Conservation (phyloP, 257 asterid genomes). For the Solanum raphanifolium region DNA sequence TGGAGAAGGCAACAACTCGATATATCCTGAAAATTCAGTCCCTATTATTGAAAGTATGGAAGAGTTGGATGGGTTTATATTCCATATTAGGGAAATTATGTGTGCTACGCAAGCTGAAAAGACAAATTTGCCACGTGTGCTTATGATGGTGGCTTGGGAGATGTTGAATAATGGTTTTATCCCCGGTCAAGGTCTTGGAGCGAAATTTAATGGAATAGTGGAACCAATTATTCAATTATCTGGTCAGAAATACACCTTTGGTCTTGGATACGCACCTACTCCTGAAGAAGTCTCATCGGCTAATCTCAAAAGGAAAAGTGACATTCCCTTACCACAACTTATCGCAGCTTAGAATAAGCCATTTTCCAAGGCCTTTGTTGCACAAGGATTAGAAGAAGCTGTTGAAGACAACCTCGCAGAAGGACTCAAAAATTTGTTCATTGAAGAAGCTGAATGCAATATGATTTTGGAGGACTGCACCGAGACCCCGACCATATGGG, state of each 20-base stretch:
- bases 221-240: background rate
- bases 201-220: background rate
- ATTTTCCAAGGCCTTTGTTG: background rate
- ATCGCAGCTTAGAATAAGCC: background rate
- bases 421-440: background rate
- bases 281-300: background rate
- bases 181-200: background rate
- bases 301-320: background rate
- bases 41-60: too few species aligned
- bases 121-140: too few species aligned
- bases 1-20: too few species aligned
- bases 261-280: background rate
- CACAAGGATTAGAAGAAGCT: background rate
- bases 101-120: too few species aligned
- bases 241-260: background rate
- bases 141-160: too few species aligned
- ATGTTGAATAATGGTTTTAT: too few species aligned
- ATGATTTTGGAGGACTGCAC: too few species aligned
- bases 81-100: too few species aligned
- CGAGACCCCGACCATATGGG: background rate
- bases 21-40: too few species aligned
- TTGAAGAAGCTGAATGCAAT: too few species aligned
- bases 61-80: too few species aligned
- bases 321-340: background rate
- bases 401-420: background rate